Evolutionary conservation across 352 stramenopile genomes (phyloP), one percentile per base, ranked within the genome.

Genomic region (Thalassiosira livingstoniorum): DNA sequence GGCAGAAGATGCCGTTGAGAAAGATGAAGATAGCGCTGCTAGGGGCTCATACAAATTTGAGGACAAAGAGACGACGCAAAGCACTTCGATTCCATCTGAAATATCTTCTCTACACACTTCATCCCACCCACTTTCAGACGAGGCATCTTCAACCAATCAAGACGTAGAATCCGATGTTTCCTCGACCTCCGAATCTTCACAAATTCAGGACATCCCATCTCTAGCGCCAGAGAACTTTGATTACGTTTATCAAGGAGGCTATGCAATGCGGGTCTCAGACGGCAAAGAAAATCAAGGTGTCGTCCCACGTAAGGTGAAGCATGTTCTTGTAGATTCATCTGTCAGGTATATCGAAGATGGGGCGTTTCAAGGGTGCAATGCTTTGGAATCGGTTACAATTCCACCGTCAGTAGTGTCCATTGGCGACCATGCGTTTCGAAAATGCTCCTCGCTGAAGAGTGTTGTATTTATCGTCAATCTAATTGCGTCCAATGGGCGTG

Each of bases 311-410:
- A 72, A 54, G 27, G 75, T 72, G 1, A 76, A 72, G 39, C 55
- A 67, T 60, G 75, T 82, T 21, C 66, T 82, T 27, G 43, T 82
- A 23, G 63, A 82, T 82, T 63, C 53, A 55, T 72, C 75, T 18
- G 75, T 82, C 7, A 72, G 31, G 27, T 47, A 35, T 18, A 82
- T 82, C 23, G 75, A 83, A 74, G 75, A 83, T 10, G 60, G 75
- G 2, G 75, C 66, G 45, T 83, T 83, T 74, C 75, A 83, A 70
- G 75, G 75, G 67, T 83, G 75, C 60, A 78, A 73, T 69, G 53
- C 31, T 18, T 54, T 85, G 64, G 61, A 84, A 60, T 75, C 69
- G 25, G 63, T 84, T 51, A 80, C 69, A 15, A 84, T 84, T 55
- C 11, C 68, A 55, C 37, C 58, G 21, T 73, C 77, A 25, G 77